phyloP scores from a whole-genome alignment of 2,329 filamentous ascomycete species.

The Pseudocercospora macadamiae region DNA sequence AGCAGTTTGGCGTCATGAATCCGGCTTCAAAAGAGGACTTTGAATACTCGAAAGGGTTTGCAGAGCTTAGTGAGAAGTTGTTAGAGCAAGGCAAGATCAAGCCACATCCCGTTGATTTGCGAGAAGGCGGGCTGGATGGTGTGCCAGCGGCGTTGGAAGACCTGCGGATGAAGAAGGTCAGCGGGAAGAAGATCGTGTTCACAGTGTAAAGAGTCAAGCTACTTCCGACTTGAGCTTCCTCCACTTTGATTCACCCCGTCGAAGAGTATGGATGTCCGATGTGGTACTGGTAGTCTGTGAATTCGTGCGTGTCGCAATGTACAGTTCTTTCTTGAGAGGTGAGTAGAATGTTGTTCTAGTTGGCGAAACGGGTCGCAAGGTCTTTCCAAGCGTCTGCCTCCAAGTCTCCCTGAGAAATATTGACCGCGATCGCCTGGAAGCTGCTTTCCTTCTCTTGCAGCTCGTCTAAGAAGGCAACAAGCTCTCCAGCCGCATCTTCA shows the following conservation, averaged over 20 bases:
- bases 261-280: no score
- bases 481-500: conserved; percentile 56
- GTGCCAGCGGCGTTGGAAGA: conserved; percentile 4
- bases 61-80: conserved; percentile 1
- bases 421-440: conserved; percentile 79
- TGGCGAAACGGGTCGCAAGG: conserved; percentile 27
- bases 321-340: no score
- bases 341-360: conserved; percentile 8
- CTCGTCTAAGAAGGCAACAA: conserved; percentile 63
- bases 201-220: neutral
- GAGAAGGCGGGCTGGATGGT: conserved; percentile 5
- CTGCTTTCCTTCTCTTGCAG: conserved; percentile 67
- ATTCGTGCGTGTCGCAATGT: no score
- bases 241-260: no score
- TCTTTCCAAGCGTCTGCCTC: conserved; percentile 33
- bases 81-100: conserved; percentile 2
- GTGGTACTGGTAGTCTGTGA: no score
- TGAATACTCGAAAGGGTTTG: conserved; percentile 9
- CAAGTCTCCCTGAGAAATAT: conserved; percentile 51
- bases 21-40: conserved; percentile 7
- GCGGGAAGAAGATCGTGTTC: conserved; percentile 14
- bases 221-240: no score
- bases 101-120: conserved; percentile 5
- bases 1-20: conserved; percentile 1
- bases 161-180: conserved; percentile 10